Conservation (phyloP, 805 yeast genomes). For the Priceomyces fermenticarens region DNA sequence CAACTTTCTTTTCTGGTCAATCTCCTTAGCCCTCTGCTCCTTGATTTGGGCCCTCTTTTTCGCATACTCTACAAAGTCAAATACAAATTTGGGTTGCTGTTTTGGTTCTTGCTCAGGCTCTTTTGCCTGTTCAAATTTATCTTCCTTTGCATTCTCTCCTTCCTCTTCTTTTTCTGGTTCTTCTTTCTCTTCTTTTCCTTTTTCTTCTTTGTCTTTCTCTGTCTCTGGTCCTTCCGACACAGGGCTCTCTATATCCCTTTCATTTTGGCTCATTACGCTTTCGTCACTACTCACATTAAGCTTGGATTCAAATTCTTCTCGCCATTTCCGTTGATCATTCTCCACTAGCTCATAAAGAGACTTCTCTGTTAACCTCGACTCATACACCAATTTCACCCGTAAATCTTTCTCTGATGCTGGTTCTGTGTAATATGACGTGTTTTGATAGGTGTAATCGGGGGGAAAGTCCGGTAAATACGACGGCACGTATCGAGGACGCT, state of each 20-base stretch:
- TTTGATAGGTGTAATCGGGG: conserved; percentile 87
- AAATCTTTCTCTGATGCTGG: conserved; percentile 69
- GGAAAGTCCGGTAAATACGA: conserved; percentile 84
- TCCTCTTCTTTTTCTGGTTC: neutral
- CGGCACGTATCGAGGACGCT: conserved; percentile 53
- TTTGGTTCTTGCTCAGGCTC: conserved; percentile 6
- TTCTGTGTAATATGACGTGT: conserved; percentile 66
- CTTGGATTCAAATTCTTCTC: conserved; percentile 22
- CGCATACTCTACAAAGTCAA: conserved; percentile 61
- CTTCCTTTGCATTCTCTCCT: neutral
- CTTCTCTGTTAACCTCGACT: conserved; percentile 74
- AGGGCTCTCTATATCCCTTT: conserved; percentile 8
- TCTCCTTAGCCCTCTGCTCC: conserved; percentile 22
- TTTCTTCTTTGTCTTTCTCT: neutral
- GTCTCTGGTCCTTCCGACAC: neutral
- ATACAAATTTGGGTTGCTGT: too few relatives aligned
- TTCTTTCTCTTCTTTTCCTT: conserved; percentile 1
- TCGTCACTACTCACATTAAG: conserved; percentile 16
- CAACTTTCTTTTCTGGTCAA: conserved; percentile 14
- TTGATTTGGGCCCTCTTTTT: conserved; percentile 40
- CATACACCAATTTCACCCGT: conserved; percentile 71
- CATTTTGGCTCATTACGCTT: conserved; percentile 19
- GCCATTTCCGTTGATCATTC: conserved; percentile 32
- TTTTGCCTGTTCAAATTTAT: neutral
- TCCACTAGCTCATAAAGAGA: conserved; percentile 64